These are phyloP conservation scores for Blastomyces parvus DNA, from an alignment of 2,329 filamentous ascomycete genomes.

Conservation along the genomic window DNA sequence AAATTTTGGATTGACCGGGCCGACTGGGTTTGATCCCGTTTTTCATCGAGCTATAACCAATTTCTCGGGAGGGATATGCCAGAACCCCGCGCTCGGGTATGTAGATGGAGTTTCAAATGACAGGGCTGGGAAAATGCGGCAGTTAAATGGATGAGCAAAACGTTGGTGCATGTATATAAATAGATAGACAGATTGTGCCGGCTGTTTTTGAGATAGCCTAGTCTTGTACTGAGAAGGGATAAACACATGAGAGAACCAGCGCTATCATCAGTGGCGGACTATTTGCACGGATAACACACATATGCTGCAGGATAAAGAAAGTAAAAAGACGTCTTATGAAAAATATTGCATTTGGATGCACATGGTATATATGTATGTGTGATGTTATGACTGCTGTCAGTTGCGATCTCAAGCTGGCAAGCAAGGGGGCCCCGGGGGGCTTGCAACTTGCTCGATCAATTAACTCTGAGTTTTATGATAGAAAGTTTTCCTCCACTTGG, in stretches of 20 bases:
- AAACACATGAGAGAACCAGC: background rate
- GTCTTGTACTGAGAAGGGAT: background rate
- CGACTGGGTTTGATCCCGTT: background rate
- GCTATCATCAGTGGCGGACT: background rate
- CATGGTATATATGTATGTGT: background rate
- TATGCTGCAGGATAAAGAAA: background rate
- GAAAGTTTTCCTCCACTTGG: background rate
- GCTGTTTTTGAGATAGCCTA: background rate
- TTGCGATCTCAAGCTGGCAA: background rate
- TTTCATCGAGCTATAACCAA: background rate
- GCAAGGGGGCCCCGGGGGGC: no score
- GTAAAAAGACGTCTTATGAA: background rate
- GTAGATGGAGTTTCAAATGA: background rate
- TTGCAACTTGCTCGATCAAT: background rate
- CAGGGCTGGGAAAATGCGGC: background rate
- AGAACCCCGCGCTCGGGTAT: no score
- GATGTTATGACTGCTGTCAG: background rate
- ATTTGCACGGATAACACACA: background rate
- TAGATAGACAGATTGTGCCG: background rate
- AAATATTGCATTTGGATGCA: background rate
- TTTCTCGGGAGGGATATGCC: background rate
- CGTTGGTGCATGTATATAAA: background rate
- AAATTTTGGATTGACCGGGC: background rate
- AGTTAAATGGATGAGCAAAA: background rate
- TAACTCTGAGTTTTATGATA: background rate